Evolutionary conservation across 495 filamentous ascomycete genomes (phyloP).

Genomic region (Hyaloscypha variabilis): DNA sequence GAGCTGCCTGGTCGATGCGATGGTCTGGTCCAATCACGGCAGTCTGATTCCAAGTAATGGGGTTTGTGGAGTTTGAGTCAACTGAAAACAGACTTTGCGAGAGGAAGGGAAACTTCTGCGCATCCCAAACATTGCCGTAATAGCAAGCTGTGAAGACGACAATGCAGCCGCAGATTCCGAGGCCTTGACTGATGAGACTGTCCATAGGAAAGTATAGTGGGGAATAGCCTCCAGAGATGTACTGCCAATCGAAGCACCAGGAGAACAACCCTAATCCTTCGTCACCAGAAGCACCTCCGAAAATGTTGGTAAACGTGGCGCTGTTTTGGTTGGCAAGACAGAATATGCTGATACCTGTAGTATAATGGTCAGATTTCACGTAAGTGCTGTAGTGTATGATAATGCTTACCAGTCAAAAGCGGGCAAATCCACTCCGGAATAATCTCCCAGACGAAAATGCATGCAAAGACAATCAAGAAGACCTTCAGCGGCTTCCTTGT

Average conservation of each 20-base stretch:
- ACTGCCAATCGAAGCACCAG: constrained; percentile 52
- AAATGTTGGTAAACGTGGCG: constrained; percentile 57
- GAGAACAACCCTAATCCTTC: constrained; percentile 41
- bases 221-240: constrained; percentile 35
- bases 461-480: constrained; percentile 44
- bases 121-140: constrained; percentile 54
- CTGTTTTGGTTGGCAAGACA: constrained; percentile 55
- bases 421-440: constrained; percentile 61
- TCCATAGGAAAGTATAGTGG: constrained; percentile 22
- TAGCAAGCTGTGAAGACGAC: constrained; percentile 21
- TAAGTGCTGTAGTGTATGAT: constrained; percentile 50
- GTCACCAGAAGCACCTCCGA: constrained; percentile 57
- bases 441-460: constrained; percentile 51
- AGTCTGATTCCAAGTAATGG: constrained; percentile 37
- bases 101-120: constrained; percentile 52
- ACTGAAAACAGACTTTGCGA: constrained; percentile 41
- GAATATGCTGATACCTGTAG: constrained; percentile 56
- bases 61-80: constrained; percentile 39
- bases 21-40: constrained; percentile 39
- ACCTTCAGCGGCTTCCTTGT: constrained; percentile 36
- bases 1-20: constrained; percentile 37
- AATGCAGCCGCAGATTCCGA: constrained; percentile 22
- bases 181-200: constrained; percentile 16
- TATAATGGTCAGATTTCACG: too few relatives aligned
- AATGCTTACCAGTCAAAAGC: constrained; percentile 52